Evolutionary conservation across 257 asterid species (phyloP).

Genomic region (Ilex aquifolium): DNA sequence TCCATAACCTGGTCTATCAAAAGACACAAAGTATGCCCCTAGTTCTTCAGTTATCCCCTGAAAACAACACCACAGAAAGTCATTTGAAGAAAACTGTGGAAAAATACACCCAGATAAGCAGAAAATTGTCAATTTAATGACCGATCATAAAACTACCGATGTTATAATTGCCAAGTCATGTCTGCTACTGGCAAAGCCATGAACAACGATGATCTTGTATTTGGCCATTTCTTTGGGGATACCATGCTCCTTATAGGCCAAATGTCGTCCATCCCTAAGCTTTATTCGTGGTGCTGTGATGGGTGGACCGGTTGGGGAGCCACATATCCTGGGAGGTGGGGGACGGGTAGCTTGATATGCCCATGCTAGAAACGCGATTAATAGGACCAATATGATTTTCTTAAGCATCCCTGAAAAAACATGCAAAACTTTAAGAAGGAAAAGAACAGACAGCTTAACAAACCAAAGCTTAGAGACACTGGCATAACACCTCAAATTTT

Average conservation of each 20-base stretch:
- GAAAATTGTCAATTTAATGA: too few species aligned
- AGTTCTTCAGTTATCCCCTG: constrained; percentile 53
- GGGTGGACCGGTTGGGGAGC: not conserved
- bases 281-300: not conserved
- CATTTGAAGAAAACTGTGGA: not conserved
- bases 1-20: constrained; percentile 81
- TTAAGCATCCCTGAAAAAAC: not conserved
- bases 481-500: too few species aligned
- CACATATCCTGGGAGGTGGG: not conserved
- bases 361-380: not conserved
- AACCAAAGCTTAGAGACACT: too few species aligned
- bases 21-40: constrained; percentile 55
- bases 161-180: not conserved
- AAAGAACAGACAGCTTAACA: too few species aligned
- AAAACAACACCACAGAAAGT: not conserved
- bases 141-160: not conserved
- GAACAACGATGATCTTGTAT: not conserved
- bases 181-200: not conserved
- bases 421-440: not conserved
- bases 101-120: too few species aligned
- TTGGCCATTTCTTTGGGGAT: not conserved
- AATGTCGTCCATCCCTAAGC: not conserved
- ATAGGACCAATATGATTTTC: not conserved
- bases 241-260: not conserved
- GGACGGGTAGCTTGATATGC: not conserved